Evolutionary conservation across 169 alveolate species (phyloP).

Genomic region (Cryptosporidium felis): DNA sequence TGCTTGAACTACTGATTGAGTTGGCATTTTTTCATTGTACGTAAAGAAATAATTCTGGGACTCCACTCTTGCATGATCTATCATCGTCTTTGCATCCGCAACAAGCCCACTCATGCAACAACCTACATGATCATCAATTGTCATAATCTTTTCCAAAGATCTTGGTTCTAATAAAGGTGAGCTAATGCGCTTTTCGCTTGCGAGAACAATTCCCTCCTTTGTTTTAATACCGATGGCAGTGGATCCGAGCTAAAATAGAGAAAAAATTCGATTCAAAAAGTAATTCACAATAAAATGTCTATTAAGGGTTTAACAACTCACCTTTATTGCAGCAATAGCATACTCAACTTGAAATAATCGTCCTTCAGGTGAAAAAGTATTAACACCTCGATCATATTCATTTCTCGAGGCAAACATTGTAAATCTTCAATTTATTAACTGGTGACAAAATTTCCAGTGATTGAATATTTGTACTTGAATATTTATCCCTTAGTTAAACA

Average conservation of each 20-base stretch:
- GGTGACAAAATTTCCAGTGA: no score
- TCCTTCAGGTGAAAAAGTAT: constrained; percentile 98
- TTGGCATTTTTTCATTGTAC: constrained; percentile 92
- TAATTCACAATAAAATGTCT: not conserved
- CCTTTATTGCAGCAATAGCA: constrained; percentile 95
- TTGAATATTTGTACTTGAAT: not conserved
- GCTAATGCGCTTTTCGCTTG: constrained; percentile 92
- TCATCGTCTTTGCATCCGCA: constrained; percentile 97
- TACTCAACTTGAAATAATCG: constrained; percentile 95
- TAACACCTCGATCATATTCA: constrained; percentile 98
- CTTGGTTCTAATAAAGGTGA: constrained; percentile 91
- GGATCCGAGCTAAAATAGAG: constrained; percentile 88
- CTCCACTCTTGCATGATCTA: constrained; percentile 98
- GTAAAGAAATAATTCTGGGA: constrained; percentile 95
- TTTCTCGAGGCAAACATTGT: constrained; percentile 83
- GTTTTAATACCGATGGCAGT: constrained; percentile 98
- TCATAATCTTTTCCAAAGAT: constrained; percentile 92
- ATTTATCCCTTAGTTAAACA: no score
- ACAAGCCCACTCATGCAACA: constrained; percentile 98
- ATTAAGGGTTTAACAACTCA: constrained; percentile 60
- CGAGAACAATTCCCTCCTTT: constrained; percentile 95
- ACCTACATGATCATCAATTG: constrained; percentile 94
- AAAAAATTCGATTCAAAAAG: not conserved
- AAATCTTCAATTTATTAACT: no score
- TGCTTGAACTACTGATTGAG: constrained; percentile 88